Base-by-base conservation (phyloP, 148 eudicot species). In the Talinum fruticosum region DNA sequence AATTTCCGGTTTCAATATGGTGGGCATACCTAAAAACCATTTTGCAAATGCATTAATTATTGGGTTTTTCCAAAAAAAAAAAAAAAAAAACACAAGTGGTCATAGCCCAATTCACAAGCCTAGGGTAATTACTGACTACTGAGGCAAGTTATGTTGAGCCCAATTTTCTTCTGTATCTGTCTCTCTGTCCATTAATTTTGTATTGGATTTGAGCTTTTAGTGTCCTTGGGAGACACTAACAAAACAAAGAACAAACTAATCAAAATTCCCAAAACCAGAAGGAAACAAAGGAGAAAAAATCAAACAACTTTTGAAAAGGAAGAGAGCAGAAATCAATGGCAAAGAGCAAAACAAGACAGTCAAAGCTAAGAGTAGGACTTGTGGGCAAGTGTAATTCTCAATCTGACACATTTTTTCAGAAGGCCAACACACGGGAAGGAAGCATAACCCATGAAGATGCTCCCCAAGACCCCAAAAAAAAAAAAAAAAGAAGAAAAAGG, bases 371-470 rank as follows among this genome's bases (percentile, higher is more conserved):
- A 59, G 2, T n/a, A n/a, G 12, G 32, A 62, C 18, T 10, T 36
- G 54, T 66, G 69, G 13, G 33, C 65, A 64, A 71, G 21, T 75
- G 76, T 75, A 62, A 74, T 18, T 53, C 78, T 78, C 54, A 79
- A 64, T 26, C 76, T 82, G 84, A 79, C 76, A 82, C 29, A 64
- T 4, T 19, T 26, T 8, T 59, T 62, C 30, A 36, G 75, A 71
- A 78, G 29, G 2, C 29, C n/a, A 45, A 26, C 38, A 30, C 72
- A 36, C 10, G 34, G 69, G 75, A 69, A 29, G 72, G 62, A 67
- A 37, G 64, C 78, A 77, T 67, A 3, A 62, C 15, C 30, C 26
- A 24, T 59, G 12, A 59, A 59, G 65, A 62, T 62, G 66, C 30
- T 62, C 66, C 36, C 1, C 12, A 53, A 34, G 19, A 45, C 57